Percentiles rank a stretch among this genome's conserved stretches.
phyloP scores from a whole-genome alignment of 1,284 basidiomycete species.

The Ganoderma lingzhi region DNA sequence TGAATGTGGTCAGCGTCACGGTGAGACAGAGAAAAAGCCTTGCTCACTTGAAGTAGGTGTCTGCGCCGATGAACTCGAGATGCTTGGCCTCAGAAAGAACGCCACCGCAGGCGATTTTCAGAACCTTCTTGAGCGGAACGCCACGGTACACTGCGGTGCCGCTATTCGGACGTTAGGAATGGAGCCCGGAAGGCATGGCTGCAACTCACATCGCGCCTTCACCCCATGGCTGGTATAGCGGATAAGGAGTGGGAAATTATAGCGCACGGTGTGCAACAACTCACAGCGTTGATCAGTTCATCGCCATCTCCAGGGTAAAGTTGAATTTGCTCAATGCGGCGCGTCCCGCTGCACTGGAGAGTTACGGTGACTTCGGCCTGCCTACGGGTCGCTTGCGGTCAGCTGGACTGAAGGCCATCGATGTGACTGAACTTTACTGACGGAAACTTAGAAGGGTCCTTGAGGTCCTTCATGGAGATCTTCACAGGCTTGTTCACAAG shows the following conservation, averaged over 20 bases:
- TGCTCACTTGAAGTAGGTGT: slow-evolving; percentile 64
- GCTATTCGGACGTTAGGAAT: slow-evolving; percentile 20
- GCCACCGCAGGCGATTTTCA: slow-evolving; percentile 61
- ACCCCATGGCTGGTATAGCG: slow-evolving; percentile 50
- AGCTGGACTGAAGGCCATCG: background rate
- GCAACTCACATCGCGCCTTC: slow-evolving; percentile 60
- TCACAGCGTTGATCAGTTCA: slow-evolving; percentile 57
- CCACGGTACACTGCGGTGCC: slow-evolving; percentile 51
- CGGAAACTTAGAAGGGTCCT: slow-evolving; percentile 56
- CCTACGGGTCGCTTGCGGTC: slow-evolving; percentile 35
- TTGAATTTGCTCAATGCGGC: slow-evolving; percentile 60
- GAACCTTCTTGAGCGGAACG: slow-evolving; percentile 60
- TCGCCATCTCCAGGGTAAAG: slow-evolving; percentile 67
- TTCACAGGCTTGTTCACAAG: slow-evolving; percentile 55
- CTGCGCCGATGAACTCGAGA: slow-evolving; percentile 64
- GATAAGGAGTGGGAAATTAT: background rate
- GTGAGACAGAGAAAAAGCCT: background rate
- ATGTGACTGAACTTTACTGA: slow-evolving; percentile 34
- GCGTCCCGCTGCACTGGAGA: slow-evolving; percentile 62
- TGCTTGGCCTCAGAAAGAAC: slow-evolving; percentile 57
- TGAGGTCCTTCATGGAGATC: slow-evolving; percentile 54
- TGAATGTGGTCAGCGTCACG: background rate
- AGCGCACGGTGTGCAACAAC: background rate
- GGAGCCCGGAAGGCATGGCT: background rate
- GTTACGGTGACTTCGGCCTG: slow-evolving; percentile 60